Percentiles rank a stretch among this genome's conserved stretches.
These are phyloP conservation scores for Scenedesmus sp. DNA, from an alignment of 163 green algal genomes.

Conservation along the genomic window DNA sequence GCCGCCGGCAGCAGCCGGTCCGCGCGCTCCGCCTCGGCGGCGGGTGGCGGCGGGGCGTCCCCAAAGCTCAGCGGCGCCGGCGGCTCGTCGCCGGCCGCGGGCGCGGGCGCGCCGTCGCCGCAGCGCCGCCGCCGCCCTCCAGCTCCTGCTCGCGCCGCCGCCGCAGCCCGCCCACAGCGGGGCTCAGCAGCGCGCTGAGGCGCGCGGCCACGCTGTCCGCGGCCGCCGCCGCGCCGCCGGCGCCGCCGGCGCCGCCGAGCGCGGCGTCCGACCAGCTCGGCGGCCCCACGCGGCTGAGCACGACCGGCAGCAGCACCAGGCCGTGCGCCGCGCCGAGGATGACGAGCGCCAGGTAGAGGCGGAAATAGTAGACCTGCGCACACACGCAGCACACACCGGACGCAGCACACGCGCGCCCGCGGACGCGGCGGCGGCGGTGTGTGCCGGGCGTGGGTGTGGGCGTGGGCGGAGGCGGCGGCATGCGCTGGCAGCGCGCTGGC, in stretches of 20 bases:
- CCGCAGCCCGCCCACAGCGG: neutral
- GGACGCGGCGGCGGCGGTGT: neutral
- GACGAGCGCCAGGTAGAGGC: slow-evolving; percentile 84
- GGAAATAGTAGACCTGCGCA: slow-evolving; percentile 61
- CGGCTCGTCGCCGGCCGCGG: neutral
- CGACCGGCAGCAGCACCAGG: slow-evolving; percentile 87
- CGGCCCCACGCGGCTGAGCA: slow-evolving; percentile 76
- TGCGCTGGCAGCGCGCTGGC: too few relatives aligned
- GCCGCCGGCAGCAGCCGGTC: neutral
- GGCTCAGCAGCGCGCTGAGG: too few relatives aligned
- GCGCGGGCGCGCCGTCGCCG: too few relatives aligned
- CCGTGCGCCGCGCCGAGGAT: slow-evolving; percentile 81
- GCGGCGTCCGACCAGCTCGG: slow-evolving; percentile 26
- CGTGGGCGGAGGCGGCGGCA: too few relatives aligned
- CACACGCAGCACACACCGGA: neutral
- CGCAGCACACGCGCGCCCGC: neutral
- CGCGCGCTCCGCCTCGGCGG: slow-evolving; percentile 1
- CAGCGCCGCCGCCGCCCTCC: too few relatives aligned
- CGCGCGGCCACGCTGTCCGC: too few relatives aligned
- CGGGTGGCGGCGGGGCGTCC: slow-evolving; percentile 1
- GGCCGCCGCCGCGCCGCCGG: neutral
- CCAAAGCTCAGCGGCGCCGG: neutral
- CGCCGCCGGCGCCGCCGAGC: neutral
- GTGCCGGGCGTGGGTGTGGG: too few relatives aligned
- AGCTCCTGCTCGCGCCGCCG: neutral